Conservation (phyloP, 192 early-diverging fungal species). For the Coemansia sp. region DNA sequence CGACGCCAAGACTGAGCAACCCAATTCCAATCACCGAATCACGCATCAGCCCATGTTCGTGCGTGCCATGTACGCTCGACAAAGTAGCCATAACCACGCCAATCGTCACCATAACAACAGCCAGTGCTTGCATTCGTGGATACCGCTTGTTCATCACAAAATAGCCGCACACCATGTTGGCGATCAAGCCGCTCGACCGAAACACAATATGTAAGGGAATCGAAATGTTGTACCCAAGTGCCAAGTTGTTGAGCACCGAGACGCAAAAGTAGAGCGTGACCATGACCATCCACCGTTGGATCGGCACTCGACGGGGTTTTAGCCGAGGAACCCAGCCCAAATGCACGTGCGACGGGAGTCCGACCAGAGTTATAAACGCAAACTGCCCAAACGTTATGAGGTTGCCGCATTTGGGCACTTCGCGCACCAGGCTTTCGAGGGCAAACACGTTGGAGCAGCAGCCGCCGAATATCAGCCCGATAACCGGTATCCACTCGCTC, state of each 20-base stretch:
- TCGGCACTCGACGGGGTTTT: conserved; percentile 62
- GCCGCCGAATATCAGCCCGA: conserved; percentile 78
- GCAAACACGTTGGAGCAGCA: conserved; percentile 88
- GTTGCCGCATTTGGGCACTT: conserved; percentile 61
- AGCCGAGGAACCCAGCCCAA: conserved; percentile 50
- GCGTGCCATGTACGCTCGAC: conserved; percentile 13
- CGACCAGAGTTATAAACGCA: conserved; percentile 69
- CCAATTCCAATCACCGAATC: conserved; percentile 68
- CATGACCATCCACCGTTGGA: conserved; percentile 67
- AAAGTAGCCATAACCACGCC: conserved; percentile 74
- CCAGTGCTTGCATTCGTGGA: conserved; percentile 47
- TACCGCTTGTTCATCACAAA: conserved; percentile 63
- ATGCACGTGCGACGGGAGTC: conserved; percentile 59
- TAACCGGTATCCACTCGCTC: conserved; percentile 60
- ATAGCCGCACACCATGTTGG: conserved; percentile 77
- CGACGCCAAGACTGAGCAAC: conserved; percentile 67
- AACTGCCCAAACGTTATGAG: conserved; percentile 86
- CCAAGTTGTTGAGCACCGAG: conserved; percentile 79
- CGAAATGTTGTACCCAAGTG: conserved; percentile 74
- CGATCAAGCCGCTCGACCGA: conserved; percentile 75
- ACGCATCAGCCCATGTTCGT: not conserved
- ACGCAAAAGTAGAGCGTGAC: conserved; percentile 76
- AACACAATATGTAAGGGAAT: conserved; percentile 93
- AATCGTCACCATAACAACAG: conserved; percentile 72
- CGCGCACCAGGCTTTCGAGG: conserved; percentile 69